Percentiles rank a stretch among this genome's conserved stretches.
Conservation (phyloP, 768 basidiomycete genomes). For the Mycena chlorophos region DNA sequence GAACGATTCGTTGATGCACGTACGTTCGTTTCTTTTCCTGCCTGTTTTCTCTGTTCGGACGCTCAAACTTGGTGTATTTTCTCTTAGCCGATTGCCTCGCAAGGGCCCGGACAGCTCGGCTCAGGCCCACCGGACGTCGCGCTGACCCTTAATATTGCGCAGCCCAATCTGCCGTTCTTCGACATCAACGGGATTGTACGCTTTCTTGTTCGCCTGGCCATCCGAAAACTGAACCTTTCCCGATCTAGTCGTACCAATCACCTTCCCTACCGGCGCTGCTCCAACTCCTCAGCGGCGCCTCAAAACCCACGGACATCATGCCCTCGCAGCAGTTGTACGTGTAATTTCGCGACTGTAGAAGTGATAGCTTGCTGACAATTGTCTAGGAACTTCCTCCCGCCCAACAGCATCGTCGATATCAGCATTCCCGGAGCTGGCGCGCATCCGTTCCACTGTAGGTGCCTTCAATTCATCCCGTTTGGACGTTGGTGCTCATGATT, state of each 20-base stretch:
- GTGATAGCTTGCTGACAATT: neutral
- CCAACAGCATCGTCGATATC: slow-evolving; percentile 44
- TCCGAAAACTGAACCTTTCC: neutral
- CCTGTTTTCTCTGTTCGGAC: slow-evolving; percentile 14
- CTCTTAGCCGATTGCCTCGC: slow-evolving; percentile 15
- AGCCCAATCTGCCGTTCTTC: slow-evolving; percentile 21
- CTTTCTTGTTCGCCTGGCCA: neutral
- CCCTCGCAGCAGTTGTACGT: slow-evolving; percentile 11
- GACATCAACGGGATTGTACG: slow-evolving; percentile 22
- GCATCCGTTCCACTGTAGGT: slow-evolving; percentile 20
- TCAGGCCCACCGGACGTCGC: slow-evolving; percentile 17
- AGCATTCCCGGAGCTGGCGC: slow-evolving; percentile 39
- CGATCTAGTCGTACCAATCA: slow-evolving; percentile 26
- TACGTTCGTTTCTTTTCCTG: slow-evolving; percentile 10
- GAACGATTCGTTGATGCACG: slow-evolving; percentile 32
- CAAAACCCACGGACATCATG: slow-evolving; percentile 19
- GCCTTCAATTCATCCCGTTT: neutral
- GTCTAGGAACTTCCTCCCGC: slow-evolving; percentile 30
- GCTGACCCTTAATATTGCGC: slow-evolving; percentile 15
- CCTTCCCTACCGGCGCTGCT: slow-evolving; percentile 47
- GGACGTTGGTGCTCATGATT: neutral
- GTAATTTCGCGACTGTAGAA: neutral
- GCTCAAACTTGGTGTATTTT: neutral
- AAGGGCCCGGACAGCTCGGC: slow-evolving; percentile 17
- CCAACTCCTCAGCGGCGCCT: slow-evolving; percentile 47